Percentiles rank a stretch among this genome's conserved stretches.
phyloP scores from a whole-genome alignment of 164 flowering plant genomes.

The Vitis rupestris region DNA sequence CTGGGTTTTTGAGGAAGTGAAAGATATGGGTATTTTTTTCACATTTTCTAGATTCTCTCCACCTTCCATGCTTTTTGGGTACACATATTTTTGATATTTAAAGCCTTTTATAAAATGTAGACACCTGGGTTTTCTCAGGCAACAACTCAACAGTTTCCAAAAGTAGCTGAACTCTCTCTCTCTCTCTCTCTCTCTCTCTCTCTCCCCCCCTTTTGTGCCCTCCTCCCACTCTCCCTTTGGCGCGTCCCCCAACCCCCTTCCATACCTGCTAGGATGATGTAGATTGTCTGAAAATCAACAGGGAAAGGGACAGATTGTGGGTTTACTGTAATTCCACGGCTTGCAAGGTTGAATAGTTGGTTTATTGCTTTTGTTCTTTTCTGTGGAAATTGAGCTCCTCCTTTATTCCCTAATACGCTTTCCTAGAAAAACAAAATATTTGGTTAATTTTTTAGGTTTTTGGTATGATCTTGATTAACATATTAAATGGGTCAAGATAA shows the following conservation, averaged over 20 bases:
- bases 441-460: background rate
- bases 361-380: background rate
- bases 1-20: constrained; percentile 24
- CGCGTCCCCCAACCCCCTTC: too few relatives aligned
- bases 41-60: constrained; percentile 28
- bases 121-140: constrained; percentile 15
- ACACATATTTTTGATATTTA: constrained; percentile 12
- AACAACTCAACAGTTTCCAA: constrained; percentile 31
- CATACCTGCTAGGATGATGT: too few relatives aligned
- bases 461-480: background rate
- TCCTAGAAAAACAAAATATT: background rate
- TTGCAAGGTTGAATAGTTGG: background rate
- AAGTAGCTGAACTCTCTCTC: constrained; percentile 16
- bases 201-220: background rate
- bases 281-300: too few relatives aligned
- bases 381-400: background rate
- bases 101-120: constrained; percentile 13
- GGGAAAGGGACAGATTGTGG: too few relatives aligned
- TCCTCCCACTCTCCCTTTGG: background rate
- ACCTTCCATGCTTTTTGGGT: constrained; percentile 30
- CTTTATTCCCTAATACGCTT: background rate
- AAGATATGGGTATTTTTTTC: constrained; percentile 20
- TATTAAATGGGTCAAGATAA: too few relatives aligned
- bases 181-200: constrained; percentile 2
- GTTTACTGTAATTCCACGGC: background rate